Base-by-base conservation (phyloP, 352 stramenopile genomes). In the Globisporangium emineosum region DNA sequence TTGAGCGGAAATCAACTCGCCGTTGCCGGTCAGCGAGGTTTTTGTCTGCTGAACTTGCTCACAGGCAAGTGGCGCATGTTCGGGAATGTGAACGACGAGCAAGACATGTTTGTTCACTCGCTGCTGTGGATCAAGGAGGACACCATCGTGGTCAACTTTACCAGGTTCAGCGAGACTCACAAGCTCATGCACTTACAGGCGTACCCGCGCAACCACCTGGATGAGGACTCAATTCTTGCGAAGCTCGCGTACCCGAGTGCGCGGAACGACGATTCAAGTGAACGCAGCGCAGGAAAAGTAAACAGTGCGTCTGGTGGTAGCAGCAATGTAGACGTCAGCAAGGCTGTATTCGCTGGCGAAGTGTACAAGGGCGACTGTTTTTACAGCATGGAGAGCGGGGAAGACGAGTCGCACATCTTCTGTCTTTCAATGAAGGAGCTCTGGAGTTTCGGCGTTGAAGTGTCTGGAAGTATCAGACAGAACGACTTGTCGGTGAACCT, bases 1-100 rank as follows among this genome's bases (percentile, higher is more conserved):
- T 19, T 66, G 10, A 89, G 72, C 35, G 78, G 76, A 2, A 78
- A 86, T 40, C 79, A 91, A 10, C 63, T 93, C 58, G 83, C 81
- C 0, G 80, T 95, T 17, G 85, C 87, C 2, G 87, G 87, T 10
- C 74, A 89, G 64, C 70, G 75, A 59, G 87, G 84, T 1, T 92
- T 95, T 47, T 92, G 81, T 56, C 53, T 95, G 33, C 67, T 91
- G 3, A 93, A 93, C 42, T 23, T 83, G 29, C 43, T 67, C 17
- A 91, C 77, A 6, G 79, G 77, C 30, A 93, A 93, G 64, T 95
- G 87, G 87, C 73, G 84, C 3, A 70, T 91, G 62, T 95, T 95
- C 72, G 87, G 87, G 37, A 95, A 93, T 42, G 81, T 93, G 37
- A 86, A 91, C 51, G 81, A 93, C 30, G 87, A 95, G 62, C 84